Evolutionary conservation across 805 yeast genomes (phyloP), one percentile per base, ranked within the genome.

Genomic region (Candida patagonica): DNA sequence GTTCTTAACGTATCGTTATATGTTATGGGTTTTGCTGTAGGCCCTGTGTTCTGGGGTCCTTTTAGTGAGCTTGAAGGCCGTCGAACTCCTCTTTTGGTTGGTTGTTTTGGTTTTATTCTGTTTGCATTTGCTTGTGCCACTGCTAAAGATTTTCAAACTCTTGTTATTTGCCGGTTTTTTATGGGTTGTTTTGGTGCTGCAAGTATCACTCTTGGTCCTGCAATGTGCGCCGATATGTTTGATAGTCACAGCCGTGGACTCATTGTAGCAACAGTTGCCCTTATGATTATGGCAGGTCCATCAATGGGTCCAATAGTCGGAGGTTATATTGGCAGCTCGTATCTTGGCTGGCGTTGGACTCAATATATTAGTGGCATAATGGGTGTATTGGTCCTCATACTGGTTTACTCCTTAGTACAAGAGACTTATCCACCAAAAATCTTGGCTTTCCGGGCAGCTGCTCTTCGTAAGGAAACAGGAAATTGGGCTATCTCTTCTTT

Each of bases 401-500:
- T n/a, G n/a, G n/a, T n/a, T n/a, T n/a, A n/a, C n/a, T 1, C 64
- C 57, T 35, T 42, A 52, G 20, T 45, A 45, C 22, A 60, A 56
- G 59, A 67, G 61, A 60, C 62, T 6, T 70, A 65, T 44, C 59
- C 56, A 6, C 61, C 62, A 15, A 47, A 52, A 0, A 77, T 86
- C 37, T 66, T 86, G 46, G 76, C 78, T 51, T 67, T 56, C 30
- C 73, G 79, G 54, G 96, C 96, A 15, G 61, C 59, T 39, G 70
- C 59, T 54, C 56, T 86, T 51, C 74, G 96, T 63, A 70, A 73
- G 52, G 80, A 78, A 56, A 82, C 95, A 5, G 88, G 92, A 34
- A 82, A 87, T 57, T 68, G 69, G 44, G 81, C 81, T 53, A 83
- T 84, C 47, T 85, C 85, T 85, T 84, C 96, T 16, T 94, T 84